Conservation (phyloP, 2,329 filamentous ascomycete species). For the Fusarium scirpi region DNA sequence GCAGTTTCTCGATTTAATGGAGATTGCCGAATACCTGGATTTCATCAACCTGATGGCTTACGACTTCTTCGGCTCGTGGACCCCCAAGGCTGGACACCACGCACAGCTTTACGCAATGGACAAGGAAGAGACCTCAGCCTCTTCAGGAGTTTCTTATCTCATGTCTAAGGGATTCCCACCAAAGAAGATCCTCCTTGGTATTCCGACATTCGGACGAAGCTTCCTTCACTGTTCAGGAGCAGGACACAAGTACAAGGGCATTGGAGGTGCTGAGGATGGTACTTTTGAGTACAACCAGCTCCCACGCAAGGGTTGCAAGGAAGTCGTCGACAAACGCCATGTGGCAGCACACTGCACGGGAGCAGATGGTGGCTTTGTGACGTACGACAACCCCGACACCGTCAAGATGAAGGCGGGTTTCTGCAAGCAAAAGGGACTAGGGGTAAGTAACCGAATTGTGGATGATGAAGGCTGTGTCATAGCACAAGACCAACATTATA, state of each 20-base stretch:
- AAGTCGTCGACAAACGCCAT: constrained; percentile 74
- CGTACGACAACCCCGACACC: constrained; percentile 82
- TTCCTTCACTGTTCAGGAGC: constrained; percentile 75
- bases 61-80: constrained; percentile 82
- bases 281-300: constrained; percentile 80
- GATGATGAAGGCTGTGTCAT: constrained; percentile 16
- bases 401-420: constrained; percentile 81
- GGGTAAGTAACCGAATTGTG: constrained; percentile 58
- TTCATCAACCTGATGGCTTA: constrained; percentile 84
- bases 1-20: constrained; percentile 74
- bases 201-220: constrained; percentile 80
- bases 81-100: constrained; percentile 75
- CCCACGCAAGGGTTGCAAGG: constrained; percentile 70
- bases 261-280: constrained; percentile 70
- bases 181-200: constrained; percentile 79
- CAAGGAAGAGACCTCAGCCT: constrained; percentile 73
- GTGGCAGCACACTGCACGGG: constrained; percentile 80
- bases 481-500: constrained; percentile 23
- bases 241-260: constrained; percentile 69
- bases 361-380: constrained; percentile 80
- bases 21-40: constrained; percentile 75
- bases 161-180: constrained; percentile 74
- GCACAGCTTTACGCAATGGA: constrained; percentile 76
- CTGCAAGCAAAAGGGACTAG: constrained; percentile 77
- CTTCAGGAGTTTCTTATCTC: constrained; percentile 74